These are phyloP conservation scores for Simmondsia chinensis DNA, from an alignment of 148 eudicot genomes.

Conservation along the genomic window DNA sequence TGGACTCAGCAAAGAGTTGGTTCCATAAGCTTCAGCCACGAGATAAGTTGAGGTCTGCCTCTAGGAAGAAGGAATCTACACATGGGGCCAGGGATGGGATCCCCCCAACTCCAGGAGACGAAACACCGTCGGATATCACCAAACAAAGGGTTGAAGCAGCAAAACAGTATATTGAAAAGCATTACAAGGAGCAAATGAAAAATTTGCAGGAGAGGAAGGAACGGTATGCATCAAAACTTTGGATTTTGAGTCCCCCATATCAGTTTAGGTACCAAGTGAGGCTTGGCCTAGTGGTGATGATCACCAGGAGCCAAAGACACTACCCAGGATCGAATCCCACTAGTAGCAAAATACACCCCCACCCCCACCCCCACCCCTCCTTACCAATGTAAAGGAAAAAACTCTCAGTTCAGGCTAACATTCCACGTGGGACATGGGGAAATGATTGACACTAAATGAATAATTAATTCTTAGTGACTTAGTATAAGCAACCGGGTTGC, in stretches of 20 bases:
- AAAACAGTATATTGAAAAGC: slow-evolving; percentile 95
- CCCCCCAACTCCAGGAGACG: slow-evolving; percentile 48
- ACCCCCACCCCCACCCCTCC: no score
- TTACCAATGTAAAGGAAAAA: no score
- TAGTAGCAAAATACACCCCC: no score
- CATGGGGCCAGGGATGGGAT: slow-evolving; percentile 42
- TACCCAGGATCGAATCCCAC: no score
- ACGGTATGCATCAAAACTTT: slow-evolving; percentile 43
- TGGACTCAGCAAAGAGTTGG: slow-evolving; percentile 98
- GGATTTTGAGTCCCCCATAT: no score
- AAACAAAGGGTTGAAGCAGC: slow-evolving; percentile 92
- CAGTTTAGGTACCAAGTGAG: no score
- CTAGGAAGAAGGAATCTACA: slow-evolving; percentile 57
- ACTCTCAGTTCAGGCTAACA: no score
- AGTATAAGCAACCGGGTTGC: neutral
- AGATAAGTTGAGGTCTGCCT: slow-evolving; percentile 50
- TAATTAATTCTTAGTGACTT: neutral
- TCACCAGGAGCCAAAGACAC: no score
- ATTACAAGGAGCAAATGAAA: slow-evolving; percentile 99
- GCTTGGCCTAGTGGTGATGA: no score
- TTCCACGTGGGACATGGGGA: no score
- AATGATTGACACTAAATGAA: slow-evolving; percentile 5
- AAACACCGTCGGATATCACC: slow-evolving; percentile 64
- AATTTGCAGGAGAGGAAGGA: slow-evolving; percentile 92
- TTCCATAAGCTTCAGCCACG: slow-evolving; percentile 82